Base-by-base conservation (phyloP, 1,139 yeast species). In the Pichia cactophila region DNA sequence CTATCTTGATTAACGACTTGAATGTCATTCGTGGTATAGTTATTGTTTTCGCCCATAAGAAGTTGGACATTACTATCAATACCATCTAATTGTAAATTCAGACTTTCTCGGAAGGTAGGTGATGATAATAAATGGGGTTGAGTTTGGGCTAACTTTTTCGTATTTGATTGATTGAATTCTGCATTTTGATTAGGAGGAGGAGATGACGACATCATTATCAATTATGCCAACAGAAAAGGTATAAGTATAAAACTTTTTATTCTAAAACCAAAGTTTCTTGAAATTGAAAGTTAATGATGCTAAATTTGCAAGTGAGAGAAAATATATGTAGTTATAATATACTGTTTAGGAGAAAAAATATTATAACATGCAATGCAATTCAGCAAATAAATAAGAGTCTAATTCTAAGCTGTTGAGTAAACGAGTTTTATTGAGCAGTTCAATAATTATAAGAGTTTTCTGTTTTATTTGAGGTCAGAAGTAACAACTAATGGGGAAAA, bases 171-270 rank as follows among this genome's bases (percentile, higher is more conserved):
- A 20, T 56, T 52, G 16, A 52, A 41, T 12, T 54, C 54, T 12
- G 55, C 48, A 12, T 50, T 41, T 45, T 50, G 52, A 45, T 55
- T 50, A 37, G 58, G 61, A 33, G 63, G 62, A 43, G 64, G 64
- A 44, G 64, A 61, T 54, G 64, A 61, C 48, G 65, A 59, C 65
- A 61, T 61, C 65, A 61, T 61, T 41, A 46, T 48, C 42, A 44
- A 31, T 12, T 42, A 29, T 9, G 37, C 8, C n/a, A 16, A 17
- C n/a, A 16, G 5, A 28, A 9, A 8, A 5, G 26, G 44, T 33
- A 38, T 38, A 38, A 5, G 9, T 11, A 12, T 14, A 11, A 3
- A 3, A 12, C 14, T 31, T 5, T 14, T 14, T 31, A 31, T 12
- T 31, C 35, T 11, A 31, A 31, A 28, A 28, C 4, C 4, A 12